phyloP scores from a whole-genome alignment of 1,284 basidiomycete species.

The Amylostereum chailletii region DNA sequence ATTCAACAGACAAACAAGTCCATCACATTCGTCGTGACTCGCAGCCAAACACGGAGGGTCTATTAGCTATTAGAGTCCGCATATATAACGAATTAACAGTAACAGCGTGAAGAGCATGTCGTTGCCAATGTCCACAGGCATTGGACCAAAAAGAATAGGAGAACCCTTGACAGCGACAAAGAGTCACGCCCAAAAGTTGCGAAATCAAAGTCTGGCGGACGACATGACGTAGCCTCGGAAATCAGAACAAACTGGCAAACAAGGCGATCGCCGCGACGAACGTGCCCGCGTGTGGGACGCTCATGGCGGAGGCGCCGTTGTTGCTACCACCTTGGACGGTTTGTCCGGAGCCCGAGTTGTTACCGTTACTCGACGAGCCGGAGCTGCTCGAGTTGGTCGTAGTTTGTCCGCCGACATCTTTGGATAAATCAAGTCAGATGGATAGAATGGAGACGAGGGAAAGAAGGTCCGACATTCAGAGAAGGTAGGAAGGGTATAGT shows the following conservation, averaged over 20 bases:
- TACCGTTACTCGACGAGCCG: neutral
- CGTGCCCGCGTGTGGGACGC: neutral
- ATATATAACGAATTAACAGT: too few relatives aligned
- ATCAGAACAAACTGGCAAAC: neutral
- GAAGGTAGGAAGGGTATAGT: constrained; percentile 31
- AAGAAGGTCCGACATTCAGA: constrained; percentile 28
- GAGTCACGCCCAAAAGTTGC: neutral
- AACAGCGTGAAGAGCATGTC: too few relatives aligned
- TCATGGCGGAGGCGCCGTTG: neutral
- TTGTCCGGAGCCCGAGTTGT: neutral
- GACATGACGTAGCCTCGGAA: neutral
- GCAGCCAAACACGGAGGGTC: too few relatives aligned
- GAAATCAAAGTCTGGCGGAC: neutral
- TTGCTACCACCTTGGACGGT: neutral
- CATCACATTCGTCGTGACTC: too few relatives aligned
- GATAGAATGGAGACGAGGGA: neutral
- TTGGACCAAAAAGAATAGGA: too few relatives aligned
- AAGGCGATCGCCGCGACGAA: neutral
- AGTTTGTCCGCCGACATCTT: neutral
- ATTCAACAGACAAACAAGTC: too few relatives aligned
- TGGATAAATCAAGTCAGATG: neutral
- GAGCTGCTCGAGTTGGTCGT: neutral
- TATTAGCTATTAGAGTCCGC: too few relatives aligned
- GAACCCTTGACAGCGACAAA: neutral
- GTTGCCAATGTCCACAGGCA: too few relatives aligned